phyloP scores from a whole-genome alignment of 2,329 filamentous ascomycete species.

The Cladophialophora yegresii region DNA sequence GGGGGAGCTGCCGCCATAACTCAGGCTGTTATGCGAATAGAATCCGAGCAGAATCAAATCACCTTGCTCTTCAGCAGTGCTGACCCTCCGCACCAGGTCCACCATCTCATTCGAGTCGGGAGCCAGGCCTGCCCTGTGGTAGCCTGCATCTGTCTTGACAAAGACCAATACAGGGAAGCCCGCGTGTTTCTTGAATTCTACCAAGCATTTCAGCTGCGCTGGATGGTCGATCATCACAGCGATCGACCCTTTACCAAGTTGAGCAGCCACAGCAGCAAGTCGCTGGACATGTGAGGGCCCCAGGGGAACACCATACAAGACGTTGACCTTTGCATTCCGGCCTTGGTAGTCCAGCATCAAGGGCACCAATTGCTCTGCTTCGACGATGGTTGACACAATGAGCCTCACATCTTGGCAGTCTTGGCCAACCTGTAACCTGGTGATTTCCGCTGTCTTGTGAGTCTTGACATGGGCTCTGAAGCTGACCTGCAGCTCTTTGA shows the following conservation, averaged over 20 bases:
- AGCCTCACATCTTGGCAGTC: constrained; percentile 58
- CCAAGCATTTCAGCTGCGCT: constrained; percentile 58
- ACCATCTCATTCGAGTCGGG: constrained; percentile 50
- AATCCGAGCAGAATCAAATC: constrained; percentile 59
- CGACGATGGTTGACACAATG: constrained; percentile 72
- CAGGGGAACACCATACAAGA: constrained; percentile 73
- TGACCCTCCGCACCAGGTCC: constrained; percentile 39
- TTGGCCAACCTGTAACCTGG: constrained; percentile 68
- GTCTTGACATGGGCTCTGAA: constrained; percentile 82
- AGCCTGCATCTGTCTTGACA: constrained; percentile 75
- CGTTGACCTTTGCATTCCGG: constrained; percentile 60
- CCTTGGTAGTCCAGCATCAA: constrained; percentile 61
- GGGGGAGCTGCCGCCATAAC: constrained; percentile 61
- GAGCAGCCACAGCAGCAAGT: constrained; percentile 58
- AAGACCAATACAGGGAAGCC: constrained; percentile 59
- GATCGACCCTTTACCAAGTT: constrained; percentile 60
- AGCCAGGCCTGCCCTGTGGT: constrained; percentile 67
- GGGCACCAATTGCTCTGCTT: constrained; percentile 67
- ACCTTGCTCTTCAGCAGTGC: constrained; percentile 37
- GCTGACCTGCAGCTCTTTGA: constrained; percentile 59
- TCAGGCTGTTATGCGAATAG: constrained; percentile 70
- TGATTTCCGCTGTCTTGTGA: constrained; percentile 73
- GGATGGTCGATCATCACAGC: constrained; percentile 71
- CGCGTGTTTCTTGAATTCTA: constrained; percentile 47
- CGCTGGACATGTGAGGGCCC: constrained; percentile 62